Evolutionary conservation across 257 asterid species (phyloP).

Genomic region (Ocimum tenuiflorum): DNA sequence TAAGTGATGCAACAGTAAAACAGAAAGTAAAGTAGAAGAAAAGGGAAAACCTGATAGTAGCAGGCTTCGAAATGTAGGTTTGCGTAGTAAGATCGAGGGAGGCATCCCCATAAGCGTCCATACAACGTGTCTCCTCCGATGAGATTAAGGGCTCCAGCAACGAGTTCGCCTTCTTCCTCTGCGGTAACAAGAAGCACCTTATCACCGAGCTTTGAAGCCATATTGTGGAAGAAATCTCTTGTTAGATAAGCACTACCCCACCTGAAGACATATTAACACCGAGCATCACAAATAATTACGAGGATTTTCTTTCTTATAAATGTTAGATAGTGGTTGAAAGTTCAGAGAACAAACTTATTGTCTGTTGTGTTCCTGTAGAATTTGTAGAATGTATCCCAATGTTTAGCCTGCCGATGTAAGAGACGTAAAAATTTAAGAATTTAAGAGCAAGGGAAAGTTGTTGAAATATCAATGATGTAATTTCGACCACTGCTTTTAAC

Average conservation of each 20-base stretch:
- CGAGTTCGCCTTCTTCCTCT: constrained; percentile 70
- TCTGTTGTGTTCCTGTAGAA: constrained; percentile 93
- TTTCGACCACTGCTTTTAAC: background rate
- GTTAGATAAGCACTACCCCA: constrained; percentile 96
- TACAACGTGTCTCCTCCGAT: constrained; percentile 86
- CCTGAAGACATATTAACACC: constrained; percentile 37
- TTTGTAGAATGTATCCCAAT: constrained; percentile 88
- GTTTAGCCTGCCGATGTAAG: constrained; percentile 56
- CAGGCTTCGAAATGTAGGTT: constrained; percentile 94
- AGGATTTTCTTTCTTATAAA: background rate
- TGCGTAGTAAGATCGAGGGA: constrained; percentile 74
- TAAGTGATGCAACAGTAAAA: background rate
- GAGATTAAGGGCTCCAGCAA: constrained; percentile 90
- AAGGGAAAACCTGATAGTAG: constrained; percentile 74
- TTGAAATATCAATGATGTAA: background rate
- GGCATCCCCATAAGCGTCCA: constrained; percentile 98
- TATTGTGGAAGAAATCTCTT: constrained; percentile 81
- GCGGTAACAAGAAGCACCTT: constrained; percentile 73
- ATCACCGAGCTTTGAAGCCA: constrained; percentile 93
- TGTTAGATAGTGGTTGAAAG: background rate
- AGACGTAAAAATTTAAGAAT: constrained; percentile 14
- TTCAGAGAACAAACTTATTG: constrained; percentile 38
- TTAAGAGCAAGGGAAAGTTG: background rate
- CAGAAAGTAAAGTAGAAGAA: background rate
- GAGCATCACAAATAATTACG: background rate